Base-by-base conservation (phyloP, 1,284 basidiomycete genomes). In the Austroboletus niveus region DNA sequence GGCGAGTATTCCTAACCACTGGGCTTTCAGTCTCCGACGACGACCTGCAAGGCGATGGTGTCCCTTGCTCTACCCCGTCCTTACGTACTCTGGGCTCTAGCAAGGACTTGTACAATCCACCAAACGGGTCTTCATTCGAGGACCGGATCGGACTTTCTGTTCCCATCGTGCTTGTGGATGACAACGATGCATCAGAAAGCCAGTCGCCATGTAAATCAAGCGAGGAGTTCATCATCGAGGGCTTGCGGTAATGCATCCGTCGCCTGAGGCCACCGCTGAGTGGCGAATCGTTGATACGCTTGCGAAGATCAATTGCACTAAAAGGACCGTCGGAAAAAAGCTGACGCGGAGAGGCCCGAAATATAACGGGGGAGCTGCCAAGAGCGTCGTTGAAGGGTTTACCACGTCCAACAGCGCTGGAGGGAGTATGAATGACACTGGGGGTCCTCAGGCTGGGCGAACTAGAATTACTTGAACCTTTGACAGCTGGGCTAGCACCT, bases 11-110 rank as follows among this genome's bases (percentile, higher is more conserved):
- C 53, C 82, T 72, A 47, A 85, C 62, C 10, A 85, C 77, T n/a
- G 84, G 84, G 52, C 83, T 85, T 52, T 84, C 84, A 22, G 62
- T 60, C 47, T 75, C 77, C 17, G 74, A 69, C 35, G 66, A 71
- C 31, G 75, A 71, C 48, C 70, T 62, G 30, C 74, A 62, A 20
- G 76, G 57, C 0, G 56, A 61, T 32, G 56, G 49, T 12, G 49
- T 57, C 50, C 56, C 65, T 41, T 55, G 54, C 10, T 57, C 50
- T 44, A 39, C 31, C 15, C 47, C 32, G 10, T 51, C 45, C 39
- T 53, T 51, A 27, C 48, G 52, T 10, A 47, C 42, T 42, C 48
- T 60, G 8, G 64, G 45, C 47, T 56, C 54, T 31, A 57, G 30
- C 47, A 62, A 54, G 12, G 69, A 57, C 40, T 59, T 68, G 47